Percentiles rank a stretch among this genome's conserved stretches.
Evolutionary conservation across 352 stramenopile genomes (phyloP).

Genomic region (Globisporangium uncinulatum): DNA sequence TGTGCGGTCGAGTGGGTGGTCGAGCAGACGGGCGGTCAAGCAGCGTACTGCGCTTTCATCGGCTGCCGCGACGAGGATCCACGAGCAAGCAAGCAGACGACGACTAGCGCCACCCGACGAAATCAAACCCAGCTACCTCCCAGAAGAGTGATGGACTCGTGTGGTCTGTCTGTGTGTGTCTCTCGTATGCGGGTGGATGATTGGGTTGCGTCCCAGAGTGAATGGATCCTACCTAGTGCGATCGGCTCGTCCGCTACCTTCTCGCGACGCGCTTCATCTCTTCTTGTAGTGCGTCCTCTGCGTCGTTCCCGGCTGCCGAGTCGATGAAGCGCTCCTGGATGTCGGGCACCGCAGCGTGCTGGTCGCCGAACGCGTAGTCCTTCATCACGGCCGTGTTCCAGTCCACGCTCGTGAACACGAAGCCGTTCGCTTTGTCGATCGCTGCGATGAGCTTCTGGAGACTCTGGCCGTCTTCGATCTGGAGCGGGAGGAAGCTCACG

Average conservation of each 20-base stretch:
- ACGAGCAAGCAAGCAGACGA: too few relatives aligned
- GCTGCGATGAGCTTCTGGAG: constrained; percentile 60
- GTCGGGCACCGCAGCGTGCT: constrained; percentile 30
- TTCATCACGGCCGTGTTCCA: constrained; percentile 76
- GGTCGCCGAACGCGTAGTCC: constrained; percentile 63
- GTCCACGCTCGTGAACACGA: constrained; percentile 73
- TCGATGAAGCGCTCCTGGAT: constrained; percentile 75
- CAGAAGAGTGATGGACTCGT: background rate
- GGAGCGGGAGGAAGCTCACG: constrained; percentile 73
- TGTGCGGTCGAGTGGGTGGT: background rate
- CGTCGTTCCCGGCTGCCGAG: constrained; percentile 20
- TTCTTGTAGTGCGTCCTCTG: constrained; percentile 19
- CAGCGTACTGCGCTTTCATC: too few relatives aligned
- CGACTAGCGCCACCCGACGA: too few relatives aligned
- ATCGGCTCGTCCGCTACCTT: background rate
- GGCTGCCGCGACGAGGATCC: too few relatives aligned
- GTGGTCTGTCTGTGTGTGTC: background rate
- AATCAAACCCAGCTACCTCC: too few relatives aligned
- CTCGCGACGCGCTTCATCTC: constrained; percentile 28
- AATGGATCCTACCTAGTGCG: background rate
- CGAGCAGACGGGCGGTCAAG: too few relatives aligned
- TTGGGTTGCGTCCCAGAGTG: background rate
- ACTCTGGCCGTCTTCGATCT: constrained; percentile 71
- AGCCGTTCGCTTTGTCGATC: constrained; percentile 83
- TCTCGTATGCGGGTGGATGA: too few relatives aligned